Evolutionary conservation across 1,284 basidiomycete species (phyloP), one percentile per base, ranked within the genome.

Genomic region (Mycena sp.): DNA sequence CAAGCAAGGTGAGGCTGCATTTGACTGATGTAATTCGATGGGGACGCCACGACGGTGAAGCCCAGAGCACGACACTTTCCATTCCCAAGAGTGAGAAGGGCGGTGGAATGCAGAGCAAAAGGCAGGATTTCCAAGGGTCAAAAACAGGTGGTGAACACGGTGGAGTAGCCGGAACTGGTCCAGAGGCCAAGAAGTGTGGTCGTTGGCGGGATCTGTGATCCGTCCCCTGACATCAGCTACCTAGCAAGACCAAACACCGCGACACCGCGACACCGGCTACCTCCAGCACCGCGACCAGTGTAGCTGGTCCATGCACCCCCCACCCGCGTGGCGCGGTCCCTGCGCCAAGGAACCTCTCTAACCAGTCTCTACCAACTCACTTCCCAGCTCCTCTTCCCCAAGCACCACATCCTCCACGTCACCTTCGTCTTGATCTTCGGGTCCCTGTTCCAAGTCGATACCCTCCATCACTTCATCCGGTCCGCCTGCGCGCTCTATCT

Each of bases 291-390:
- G 32, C 29, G 52, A 54, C 52, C 52, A 54, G 52, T 40, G 4
- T 44, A 43, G 52, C 52, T 54, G 52, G 52, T 54, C 38, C 53
- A 55, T 55, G 53, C 41, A 35, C 53, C 53, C 53, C 40, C 53
- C 40, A 14, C 53, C 4, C 41, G 1, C 19, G 53, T 32, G 21
- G 53, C 53, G 41, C 53, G 29, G 57, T 58, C 57, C 57, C 57
- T 25, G 57, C 57, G 57, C 57, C 11, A 43, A 14, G 11, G 28
- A 50, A 46, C 25, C 4, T 25, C 37, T 19, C 6, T 32, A 32
- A 38, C 32, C 38, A 14, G 21, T 30, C 44, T 21, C 28, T 12
- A 25, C 44, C 41, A 17, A 3, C 23, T 32, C 46, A 10, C 29
- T 32, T 11, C 14, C 17, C 45, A 57, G 12, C 55, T 57, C 55